phyloP scores from a whole-genome alignment of 768 basidiomycete genomes.

The Panus rudis region DNA sequence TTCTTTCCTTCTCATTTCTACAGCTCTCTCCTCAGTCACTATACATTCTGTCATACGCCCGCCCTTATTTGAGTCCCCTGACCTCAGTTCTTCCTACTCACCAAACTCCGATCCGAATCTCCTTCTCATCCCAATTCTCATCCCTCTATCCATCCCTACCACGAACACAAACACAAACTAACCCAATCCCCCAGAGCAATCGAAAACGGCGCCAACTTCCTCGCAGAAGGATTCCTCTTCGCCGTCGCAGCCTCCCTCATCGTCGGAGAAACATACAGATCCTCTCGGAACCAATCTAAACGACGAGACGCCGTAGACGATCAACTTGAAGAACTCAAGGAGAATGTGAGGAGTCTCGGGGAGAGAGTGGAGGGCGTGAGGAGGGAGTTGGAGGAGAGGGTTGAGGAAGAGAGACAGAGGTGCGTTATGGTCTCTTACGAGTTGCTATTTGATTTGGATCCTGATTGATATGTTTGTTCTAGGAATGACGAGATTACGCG shows the following conservation, averaged over 20 bases:
- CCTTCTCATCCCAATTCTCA: too few species aligned
- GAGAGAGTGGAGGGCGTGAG: slow-evolving; percentile 35
- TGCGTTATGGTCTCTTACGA: slow-evolving; percentile 17
- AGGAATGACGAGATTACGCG: slow-evolving; percentile 64
- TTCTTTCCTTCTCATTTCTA: background rate
- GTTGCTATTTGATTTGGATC: background rate
- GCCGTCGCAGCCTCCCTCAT: slow-evolving; percentile 68
- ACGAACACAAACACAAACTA: too few species aligned
- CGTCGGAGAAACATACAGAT: slow-evolving; percentile 70
- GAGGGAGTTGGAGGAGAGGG: slow-evolving; percentile 36
- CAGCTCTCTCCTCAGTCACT: too few species aligned
- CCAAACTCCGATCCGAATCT: too few species aligned
- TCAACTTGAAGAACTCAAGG: slow-evolving; percentile 51
- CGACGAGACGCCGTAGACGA: slow-evolving; percentile 72
- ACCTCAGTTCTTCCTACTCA: too few species aligned
- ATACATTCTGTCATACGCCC: background rate
- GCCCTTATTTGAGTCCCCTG: too few species aligned
- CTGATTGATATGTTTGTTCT: background rate
- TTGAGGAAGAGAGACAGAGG: slow-evolving; percentile 39
- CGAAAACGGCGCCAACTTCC: slow-evolving; percentile 76
- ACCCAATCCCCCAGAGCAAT: slow-evolving; percentile 78
- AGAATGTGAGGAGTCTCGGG: slow-evolving; percentile 39
- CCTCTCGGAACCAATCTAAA: slow-evolving; percentile 59
- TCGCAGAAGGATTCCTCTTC: slow-evolving; percentile 84
- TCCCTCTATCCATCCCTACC: too few species aligned